A percentile compares a stretch with the other conserved stretches of the same genome.
These are phyloP conservation scores for Rickenella mellea DNA, from an alignment of 768 basidiomycete species.

Conservation along the genomic window DNA sequence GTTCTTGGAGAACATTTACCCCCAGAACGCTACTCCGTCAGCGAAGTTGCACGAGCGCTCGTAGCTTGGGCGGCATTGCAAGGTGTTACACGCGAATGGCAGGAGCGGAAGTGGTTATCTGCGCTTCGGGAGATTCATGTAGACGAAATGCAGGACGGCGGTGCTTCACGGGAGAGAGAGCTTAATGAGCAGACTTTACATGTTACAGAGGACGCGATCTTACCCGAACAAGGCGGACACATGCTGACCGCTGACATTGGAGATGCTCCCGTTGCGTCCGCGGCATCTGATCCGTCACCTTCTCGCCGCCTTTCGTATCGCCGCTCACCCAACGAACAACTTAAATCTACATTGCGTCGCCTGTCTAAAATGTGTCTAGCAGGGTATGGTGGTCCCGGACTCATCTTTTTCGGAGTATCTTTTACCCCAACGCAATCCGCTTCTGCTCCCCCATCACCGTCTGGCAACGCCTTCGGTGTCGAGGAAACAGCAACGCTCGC, in stretches of 20 bases:
- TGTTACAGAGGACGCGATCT: slow-evolving; percentile 64
- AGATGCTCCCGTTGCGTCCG: slow-evolving; percentile 30
- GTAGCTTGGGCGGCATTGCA: slow-evolving; percentile 77
- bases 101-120: slow-evolving; percentile 62
- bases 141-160: slow-evolving; percentile 29
- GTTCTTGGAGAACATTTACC: slow-evolving; percentile 43
- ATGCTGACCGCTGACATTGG: slow-evolving; percentile 78
- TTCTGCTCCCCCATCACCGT: slow-evolving; percentile 18
- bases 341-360: slow-evolving; percentile 64
- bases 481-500: slow-evolving; percentile 56
- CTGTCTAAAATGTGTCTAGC: slow-evolving; percentile 78
- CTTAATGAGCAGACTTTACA: slow-evolving; percentile 44
- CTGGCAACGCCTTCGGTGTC: slow-evolving; percentile 12
- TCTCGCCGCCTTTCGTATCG: slow-evolving; percentile 12
- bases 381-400: slow-evolving; percentile 74
- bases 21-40: slow-evolving; percentile 50
- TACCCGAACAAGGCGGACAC: slow-evolving; percentile 59
- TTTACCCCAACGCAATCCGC: slow-evolving; percentile 16
- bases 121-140: slow-evolving; percentile 59
- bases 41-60: slow-evolving; percentile 58
- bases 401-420: slow-evolving; percentile 72
- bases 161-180: slow-evolving; percentile 8
- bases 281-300: slow-evolving; percentile 10
- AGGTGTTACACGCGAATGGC: slow-evolving; percentile 73
- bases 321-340: slow-evolving; percentile 32